Evolutionary conservation across 2,329 filamentous ascomycete species (phyloP), one percentile per base, ranked within the genome.

Genomic region (Geosmithia flava): DNA sequence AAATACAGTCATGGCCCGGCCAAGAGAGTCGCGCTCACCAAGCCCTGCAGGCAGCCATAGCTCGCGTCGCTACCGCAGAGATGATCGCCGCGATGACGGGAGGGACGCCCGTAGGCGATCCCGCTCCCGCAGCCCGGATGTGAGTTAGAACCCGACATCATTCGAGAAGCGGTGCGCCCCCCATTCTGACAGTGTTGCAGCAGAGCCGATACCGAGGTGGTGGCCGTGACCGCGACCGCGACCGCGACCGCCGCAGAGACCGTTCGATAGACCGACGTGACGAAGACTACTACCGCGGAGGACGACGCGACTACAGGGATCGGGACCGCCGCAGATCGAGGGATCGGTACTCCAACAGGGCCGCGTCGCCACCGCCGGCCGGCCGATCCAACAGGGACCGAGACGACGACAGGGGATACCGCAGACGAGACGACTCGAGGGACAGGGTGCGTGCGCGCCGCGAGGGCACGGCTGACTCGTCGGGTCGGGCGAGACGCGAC

Each of bases 21-120:
- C 71, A 69, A 78, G 72, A 75, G 75, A 78, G 72, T 78, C 76
- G 70, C 76, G 86, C 85, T 91, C 86, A 90, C 87, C 86, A 86
- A 88, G 84, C 81, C 85, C 85, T 83, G 81, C 83, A 89, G 85
- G 85, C 80, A 88, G 85, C 76, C 82, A 85, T 68, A 81, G 80
- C 68, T 80, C 81, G 62, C 82, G 80, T 70, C 84, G 80, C 70
- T 78, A 68, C 61, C 76, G 75, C 58, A 76, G 80, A 67, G 73
- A 76, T 67, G 75, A 76, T 55, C 71, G 72, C 53, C 67, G 71
- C 52, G 68, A 72, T 59, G 68, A 69, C 54, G 66, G 68, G 49
- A 68, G 70, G 59, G 71, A 75, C 56, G 60, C 68, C 59, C 73
- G 76, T 52, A 74, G 76, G 50, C 74, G 78, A 51, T 75, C 72